A percentile compares a stretch with the other conserved stretches of the same genome.
phyloP scores from a whole-genome alignment of 495 filamentous ascomycete genomes.

The Podospora anserina region DNA sequence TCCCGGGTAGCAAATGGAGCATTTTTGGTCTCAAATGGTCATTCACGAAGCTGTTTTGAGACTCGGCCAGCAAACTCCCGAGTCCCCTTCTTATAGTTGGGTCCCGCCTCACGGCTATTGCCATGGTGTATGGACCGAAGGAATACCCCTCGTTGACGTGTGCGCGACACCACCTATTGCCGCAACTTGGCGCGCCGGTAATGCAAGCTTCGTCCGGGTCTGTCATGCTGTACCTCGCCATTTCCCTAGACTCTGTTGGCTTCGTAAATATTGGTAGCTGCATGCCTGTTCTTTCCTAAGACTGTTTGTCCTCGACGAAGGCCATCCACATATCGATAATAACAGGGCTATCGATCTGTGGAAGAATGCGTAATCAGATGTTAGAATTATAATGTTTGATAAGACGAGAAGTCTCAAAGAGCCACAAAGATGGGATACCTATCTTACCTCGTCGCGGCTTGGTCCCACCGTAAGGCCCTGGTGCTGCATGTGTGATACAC shows the following conservation, averaged over 20 bases:
- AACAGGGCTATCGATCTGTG: constrained; percentile 32
- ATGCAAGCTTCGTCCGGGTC: neutral
- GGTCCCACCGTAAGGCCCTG: constrained; percentile 30
- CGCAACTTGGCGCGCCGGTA: neutral
- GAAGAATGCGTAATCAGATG: neutral
- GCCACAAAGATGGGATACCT: too few relatives aligned
- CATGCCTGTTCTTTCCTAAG: neutral
- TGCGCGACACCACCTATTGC: neutral
- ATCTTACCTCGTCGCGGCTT: constrained; percentile 35
- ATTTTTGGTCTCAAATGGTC: constrained; percentile 22
- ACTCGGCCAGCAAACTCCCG: neutral
- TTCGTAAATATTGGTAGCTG: too few relatives aligned
- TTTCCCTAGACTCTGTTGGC: neutral
- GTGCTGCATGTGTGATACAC: constrained; percentile 35
- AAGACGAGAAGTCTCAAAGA: too few relatives aligned
- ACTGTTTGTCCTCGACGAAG: constrained; percentile 16
- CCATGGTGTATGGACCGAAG: too few relatives aligned
- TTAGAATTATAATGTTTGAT: too few relatives aligned
- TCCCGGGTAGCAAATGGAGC: constrained; percentile 34
- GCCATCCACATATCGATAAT: constrained; percentile 40
- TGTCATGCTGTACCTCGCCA: neutral
- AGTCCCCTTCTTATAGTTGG: neutral
- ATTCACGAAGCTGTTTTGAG: neutral
- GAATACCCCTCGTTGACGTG: neutral
- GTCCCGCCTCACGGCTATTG: neutral